These are phyloP conservation scores for Leccinum pellstonianum DNA, from an alignment of 768 basidiomycete species.

Conservation along the genomic window DNA sequence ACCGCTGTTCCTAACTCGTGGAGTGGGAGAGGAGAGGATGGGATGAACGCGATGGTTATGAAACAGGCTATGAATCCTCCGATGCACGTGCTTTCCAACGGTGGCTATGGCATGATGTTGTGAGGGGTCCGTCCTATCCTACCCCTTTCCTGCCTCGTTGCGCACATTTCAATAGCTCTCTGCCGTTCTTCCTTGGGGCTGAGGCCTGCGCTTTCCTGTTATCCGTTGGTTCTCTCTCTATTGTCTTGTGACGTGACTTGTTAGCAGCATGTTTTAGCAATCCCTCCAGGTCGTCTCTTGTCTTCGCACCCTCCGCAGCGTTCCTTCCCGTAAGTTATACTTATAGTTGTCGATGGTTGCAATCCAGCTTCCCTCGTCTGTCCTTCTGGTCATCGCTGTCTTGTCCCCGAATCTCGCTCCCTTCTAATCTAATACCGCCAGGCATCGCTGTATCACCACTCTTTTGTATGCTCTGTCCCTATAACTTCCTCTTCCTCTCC, in stretches of 20 bases:
- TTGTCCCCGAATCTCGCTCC: neutral
- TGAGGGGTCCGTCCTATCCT: conserved; percentile 18
- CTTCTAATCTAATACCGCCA: conserved; percentile 14
- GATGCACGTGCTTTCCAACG: conserved; percentile 40
- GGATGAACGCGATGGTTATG: conserved; percentile 36
- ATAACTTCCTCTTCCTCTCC: neutral
- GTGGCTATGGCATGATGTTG: conserved; percentile 41
- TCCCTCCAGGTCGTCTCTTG: conserved; percentile 1
- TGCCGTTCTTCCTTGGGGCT: conserved; percentile 11
- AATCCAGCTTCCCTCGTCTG: conserved; percentile 1
- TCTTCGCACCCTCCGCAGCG: conserved; percentile 2
- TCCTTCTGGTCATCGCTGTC: conserved; percentile 4
- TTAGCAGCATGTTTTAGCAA: conserved; percentile 16
- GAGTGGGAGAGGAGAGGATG: conserved; percentile 28
- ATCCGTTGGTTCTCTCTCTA: conserved; percentile 12
- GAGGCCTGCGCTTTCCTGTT: conserved; percentile 13
- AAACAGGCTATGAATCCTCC: conserved; percentile 36
- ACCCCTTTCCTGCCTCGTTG: conserved; percentile 7
- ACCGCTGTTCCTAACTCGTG: conserved; percentile 25
- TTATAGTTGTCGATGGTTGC: conserved; percentile 17
- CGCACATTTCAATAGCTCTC: conserved; percentile 11
- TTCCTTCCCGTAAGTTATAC: conserved; percentile 7
- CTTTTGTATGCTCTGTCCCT: conserved; percentile 17
- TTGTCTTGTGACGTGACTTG: conserved; percentile 12
- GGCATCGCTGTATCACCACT: conserved; percentile 28